These are phyloP conservation scores for Alternaria novae-zelandiae DNA, from an alignment of 2,329 filamentous ascomycete genomes.

Conservation along the genomic window DNA sequence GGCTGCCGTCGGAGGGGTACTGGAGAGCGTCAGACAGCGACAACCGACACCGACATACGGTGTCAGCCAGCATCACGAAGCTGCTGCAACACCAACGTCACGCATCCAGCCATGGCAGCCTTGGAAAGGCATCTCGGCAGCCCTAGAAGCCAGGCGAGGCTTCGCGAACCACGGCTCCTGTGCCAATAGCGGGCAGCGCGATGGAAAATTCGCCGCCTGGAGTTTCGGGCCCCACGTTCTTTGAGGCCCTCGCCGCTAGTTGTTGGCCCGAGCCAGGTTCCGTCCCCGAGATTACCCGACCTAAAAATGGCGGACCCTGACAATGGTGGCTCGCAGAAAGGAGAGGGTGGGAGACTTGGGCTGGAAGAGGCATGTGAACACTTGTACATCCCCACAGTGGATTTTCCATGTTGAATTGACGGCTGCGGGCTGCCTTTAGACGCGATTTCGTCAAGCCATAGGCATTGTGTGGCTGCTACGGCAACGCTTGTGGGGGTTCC, in stretches of 20 bases:
- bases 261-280: slow-evolving; percentile 22
- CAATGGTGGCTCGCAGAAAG: slow-evolving; percentile 8
- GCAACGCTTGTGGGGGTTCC: slow-evolving; percentile 21
- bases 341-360: slow-evolving; percentile 14
- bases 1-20: not conserved
- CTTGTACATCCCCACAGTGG: slow-evolving; percentile 28
- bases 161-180: slow-evolving; percentile 16
- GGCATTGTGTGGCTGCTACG: slow-evolving; percentile 26
- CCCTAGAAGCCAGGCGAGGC: slow-evolving; percentile 8
- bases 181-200: slow-evolving; percentile 20
- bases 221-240: slow-evolving; percentile 19
- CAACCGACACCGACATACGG: not conserved
- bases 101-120: not conserved
- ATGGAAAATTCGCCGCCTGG: slow-evolving; percentile 27
- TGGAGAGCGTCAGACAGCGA: not conserved
- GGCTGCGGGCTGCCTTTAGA: slow-evolving; percentile 16
- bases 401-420: slow-evolving; percentile 16
- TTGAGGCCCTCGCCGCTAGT: slow-evolving; percentile 13
- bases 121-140: slow-evolving; percentile 10
- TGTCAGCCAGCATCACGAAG: not conserved
- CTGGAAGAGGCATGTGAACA: slow-evolving; percentile 31
- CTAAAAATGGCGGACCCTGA: slow-evolving; percentile 24
- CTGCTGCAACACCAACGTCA: slow-evolving; percentile 7
- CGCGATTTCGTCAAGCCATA: slow-evolving; percentile 19
- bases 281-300: slow-evolving; percentile 26